Conservation (phyloP, 495 filamentous ascomycete genomes). For the Aspergillus biplanus region DNA sequence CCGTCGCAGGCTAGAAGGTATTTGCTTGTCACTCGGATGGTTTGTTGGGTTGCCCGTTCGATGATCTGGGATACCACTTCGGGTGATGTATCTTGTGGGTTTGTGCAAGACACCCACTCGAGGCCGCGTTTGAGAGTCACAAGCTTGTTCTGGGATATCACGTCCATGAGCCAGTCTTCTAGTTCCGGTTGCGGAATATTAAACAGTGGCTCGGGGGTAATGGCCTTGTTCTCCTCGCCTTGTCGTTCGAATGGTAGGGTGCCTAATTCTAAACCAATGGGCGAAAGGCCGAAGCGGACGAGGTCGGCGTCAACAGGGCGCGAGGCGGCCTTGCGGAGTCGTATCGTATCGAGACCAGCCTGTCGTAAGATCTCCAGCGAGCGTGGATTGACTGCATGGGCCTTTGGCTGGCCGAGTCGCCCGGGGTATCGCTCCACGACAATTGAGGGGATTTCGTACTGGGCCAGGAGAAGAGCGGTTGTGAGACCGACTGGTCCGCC, state of each 20-base stretch:
- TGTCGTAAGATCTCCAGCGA: constrained; percentile 3
- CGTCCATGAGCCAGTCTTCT: constrained; percentile 1
- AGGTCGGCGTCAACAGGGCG: not conserved
- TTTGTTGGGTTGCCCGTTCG: not conserved
- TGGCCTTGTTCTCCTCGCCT: not conserved
- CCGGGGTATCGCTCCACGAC: not conserved
- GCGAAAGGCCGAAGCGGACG: not conserved
- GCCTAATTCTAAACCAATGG: not conserved
- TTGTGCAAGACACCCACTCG: not conserved
- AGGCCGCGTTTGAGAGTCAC: not conserved
- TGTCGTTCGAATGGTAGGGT: not conserved
- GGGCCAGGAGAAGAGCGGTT: not conserved
- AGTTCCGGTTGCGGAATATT: not conserved
- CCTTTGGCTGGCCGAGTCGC: not conserved
- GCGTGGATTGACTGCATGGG: constrained; percentile 5
- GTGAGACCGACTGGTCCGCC: constrained; percentile 2
- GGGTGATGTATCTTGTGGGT: not conserved
- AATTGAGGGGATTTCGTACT: not conserved
- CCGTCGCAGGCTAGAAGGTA: constrained; percentile 1
- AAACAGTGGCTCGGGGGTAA: constrained; percentile 1
- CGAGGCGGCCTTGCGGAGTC: not conserved
- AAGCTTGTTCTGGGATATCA: not conserved
- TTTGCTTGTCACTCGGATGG: not conserved
- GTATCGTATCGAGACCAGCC: not conserved
- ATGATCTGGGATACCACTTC: not conserved